Evolutionary conservation across 495 filamentous ascomycete species (phyloP), one percentile per base, ranked within the genome.

Genomic region (Xylaria castorea): DNA sequence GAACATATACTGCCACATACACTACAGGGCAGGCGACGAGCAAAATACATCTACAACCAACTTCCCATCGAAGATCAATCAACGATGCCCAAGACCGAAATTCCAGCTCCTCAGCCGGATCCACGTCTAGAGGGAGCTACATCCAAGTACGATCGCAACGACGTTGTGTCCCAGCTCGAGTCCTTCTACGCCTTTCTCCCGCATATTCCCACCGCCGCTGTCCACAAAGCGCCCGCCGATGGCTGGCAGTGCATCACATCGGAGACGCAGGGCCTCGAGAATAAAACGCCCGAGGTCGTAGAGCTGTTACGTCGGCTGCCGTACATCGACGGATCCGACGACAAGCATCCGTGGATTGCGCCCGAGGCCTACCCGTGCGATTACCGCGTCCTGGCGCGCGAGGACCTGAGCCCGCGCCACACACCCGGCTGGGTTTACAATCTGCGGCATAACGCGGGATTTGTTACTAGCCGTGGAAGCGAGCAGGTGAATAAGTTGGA

Each of bases 361-460:
- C 65, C 67, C 18, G 60, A 67, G 25, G 71, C 70, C 30, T 61
- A 69, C 50, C 61, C 58, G 18, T 75, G 73, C 65, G 73, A 72
- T 66, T 75, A 68, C 27, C 70, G 71, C 25, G 25, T 53, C 50
- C n/a, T 53, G n/a, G 50, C 44, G 44, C 44, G 50, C 50, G n/a
- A 53, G 50, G 9, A 32, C 22, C 22, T 57, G 3, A 14, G 2
- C 53, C 36, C 42, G 40, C 46, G 66, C 51, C 46, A 46, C 66
- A 73, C 32, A 32, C 71, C 71, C 53, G 42, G 34, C 36, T 75
- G 65, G 74, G 2, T 75, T 25, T 22, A 27, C 58, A 9, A 64
- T 32, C 5, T 50, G 0, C 48, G 48, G n/a, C 20, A 50, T 18
- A 20, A 22, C 48, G n/a, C 20, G 20, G 48, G 20, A 18, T 50